Evolutionary conservation across 805 yeast genomes (phyloP).

Genomic region (Ogataea glucozyma): DNA sequence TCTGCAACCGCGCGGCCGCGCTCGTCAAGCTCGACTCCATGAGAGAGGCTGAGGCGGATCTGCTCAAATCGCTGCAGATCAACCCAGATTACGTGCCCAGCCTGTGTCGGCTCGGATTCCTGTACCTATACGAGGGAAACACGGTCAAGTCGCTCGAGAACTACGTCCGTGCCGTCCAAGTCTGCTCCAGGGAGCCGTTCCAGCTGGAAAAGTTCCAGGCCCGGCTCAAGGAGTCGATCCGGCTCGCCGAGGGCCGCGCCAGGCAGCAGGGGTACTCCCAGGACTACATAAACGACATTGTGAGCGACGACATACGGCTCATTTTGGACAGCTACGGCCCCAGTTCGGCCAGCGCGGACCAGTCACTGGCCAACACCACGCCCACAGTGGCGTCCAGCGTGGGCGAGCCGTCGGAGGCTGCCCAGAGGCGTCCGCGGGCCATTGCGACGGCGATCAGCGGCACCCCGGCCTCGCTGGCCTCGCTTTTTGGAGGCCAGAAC

Average conservation of each 20-base stretch:
- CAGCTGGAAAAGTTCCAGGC: slow-evolving; percentile 28
- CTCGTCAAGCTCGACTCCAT: slow-evolving; percentile 37
- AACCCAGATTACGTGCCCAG: slow-evolving; percentile 41
- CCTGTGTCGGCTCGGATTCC: slow-evolving; percentile 40
- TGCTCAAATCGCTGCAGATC: slow-evolving; percentile 33
- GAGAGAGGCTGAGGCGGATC: slow-evolving; percentile 40
- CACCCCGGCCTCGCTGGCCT: slow-evolving; percentile 19
- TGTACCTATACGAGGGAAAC: slow-evolving; percentile 38
- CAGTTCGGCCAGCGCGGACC: slow-evolving; percentile 8
- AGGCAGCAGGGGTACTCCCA: slow-evolving; percentile 36
- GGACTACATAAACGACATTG: slow-evolving; percentile 29
- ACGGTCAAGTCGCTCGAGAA: slow-evolving; percentile 37
- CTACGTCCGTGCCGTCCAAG: slow-evolving; percentile 38
- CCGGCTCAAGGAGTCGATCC: slow-evolving; percentile 30
- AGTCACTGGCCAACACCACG: slow-evolving; percentile 3
- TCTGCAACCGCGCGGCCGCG: slow-evolving; percentile 44
- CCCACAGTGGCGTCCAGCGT: slow-evolving; percentile 20
- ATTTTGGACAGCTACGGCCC: slow-evolving; percentile 24
- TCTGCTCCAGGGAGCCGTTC: slow-evolving; percentile 20
- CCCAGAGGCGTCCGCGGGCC: slow-evolving; percentile 19
- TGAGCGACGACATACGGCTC: slow-evolving; percentile 28
- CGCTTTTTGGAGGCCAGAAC: slow-evolving; percentile 12
- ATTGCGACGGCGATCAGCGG: slow-evolving; percentile 19
- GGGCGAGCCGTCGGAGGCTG: slow-evolving; percentile 13
- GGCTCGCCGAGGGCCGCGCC: slow-evolving; percentile 33